Evolutionary conservation across 495 filamentous ascomycete species (phyloP), one percentile per base, ranked within the genome.

Genomic region (Aspergillus biplanus): DNA sequence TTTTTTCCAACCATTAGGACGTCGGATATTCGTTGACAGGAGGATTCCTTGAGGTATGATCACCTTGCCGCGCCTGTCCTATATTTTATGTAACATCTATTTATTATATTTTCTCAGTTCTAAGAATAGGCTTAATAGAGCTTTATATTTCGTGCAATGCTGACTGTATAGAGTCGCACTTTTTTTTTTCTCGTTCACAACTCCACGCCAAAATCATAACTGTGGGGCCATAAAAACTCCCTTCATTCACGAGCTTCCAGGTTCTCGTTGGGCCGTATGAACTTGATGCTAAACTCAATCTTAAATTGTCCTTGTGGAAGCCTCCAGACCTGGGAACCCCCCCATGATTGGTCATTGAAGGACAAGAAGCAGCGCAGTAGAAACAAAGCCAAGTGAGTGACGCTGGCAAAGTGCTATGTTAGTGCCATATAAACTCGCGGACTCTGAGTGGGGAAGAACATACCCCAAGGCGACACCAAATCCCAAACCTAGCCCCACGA

Each of bases 71-170:
- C 58, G 48, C 64, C 46, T 65, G 33, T 63, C 55, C 52, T 56
- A 52, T 66, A 62, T 66, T 62, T 55, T 52, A 58, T 68, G 60
- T 68, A 72, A 62, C 47, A 68, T 64, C 33, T 59, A 63, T 54
- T 21, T 31, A 50, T 6, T 21, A 16, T 50, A 18, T 31, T 21
- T 31, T 50, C 16, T 50, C 15, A 27, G 21, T 44, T 44, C 39
- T 44, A 44, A 13, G 39, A 27, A 18, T 50, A 50, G 21, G 47
- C 47, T 50, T 11, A 44, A 44, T 44, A 44, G 39, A 44, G 39
- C 39, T 44, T 5, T 44, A 11, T 44, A 44, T 44, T 12, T 44
- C 39, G 4, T 15, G 21, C 21, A 27, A 27, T 27, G 21, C 21
- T 27, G 21, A 27, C 21, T 27, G 21, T 27, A 27, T 27, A 27